Base-by-base conservation (phyloP, 768 basidiomycete genomes). In the Pisolithus marmoratus region DNA sequence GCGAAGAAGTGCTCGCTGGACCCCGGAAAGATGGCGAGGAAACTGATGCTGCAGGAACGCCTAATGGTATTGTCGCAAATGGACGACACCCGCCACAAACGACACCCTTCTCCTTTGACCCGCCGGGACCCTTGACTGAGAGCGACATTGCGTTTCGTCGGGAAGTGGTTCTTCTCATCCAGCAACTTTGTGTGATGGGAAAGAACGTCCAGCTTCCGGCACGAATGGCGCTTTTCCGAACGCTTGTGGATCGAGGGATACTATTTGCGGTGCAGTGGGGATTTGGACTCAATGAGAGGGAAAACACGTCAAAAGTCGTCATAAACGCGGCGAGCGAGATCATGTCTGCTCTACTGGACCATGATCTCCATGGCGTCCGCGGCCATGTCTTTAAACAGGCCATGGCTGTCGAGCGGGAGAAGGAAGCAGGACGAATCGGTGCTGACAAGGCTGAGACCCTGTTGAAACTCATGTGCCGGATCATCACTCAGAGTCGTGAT, bases 251-350 rank as follows among this genome's bases (percentile, higher is more conserved):
- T 55, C 81, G 87, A 6, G 95, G 93, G 2, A 77, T 98, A 41
- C 74, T 98, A 2, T 87, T 87, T 57, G 89, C 88, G n/a, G 82
- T 94, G 14, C 91, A 96, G 62, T 95, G 92, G 90, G 93, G 92
- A 1, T 77, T 97, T 45, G 72, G 74, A n/a, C 76, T 85, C 27
- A 68, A 82, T 2, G 86, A 89, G 63, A 76, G 72, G 46, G 78
- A 83, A 29, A 68, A 71, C 19, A 58, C 57, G 2, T 76, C 77
- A 36, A 71, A 70, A 42, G 65, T 66, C 54, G 83, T 97, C 71
- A 81, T 94, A 54, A 82, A 85, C 54, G 85, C 90, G 15, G 90
- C 82, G 0, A 89, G 92, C 24, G 94, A 95, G 67, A 81, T 97
- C 27, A 74, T 98, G 51, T 78, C 88, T 40, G 79, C 87, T 17